Evolutionary conservation across 305 asterid genomes (phyloP), one percentile per base, ranked within the genome.

Genomic region (Lippia alba): DNA sequence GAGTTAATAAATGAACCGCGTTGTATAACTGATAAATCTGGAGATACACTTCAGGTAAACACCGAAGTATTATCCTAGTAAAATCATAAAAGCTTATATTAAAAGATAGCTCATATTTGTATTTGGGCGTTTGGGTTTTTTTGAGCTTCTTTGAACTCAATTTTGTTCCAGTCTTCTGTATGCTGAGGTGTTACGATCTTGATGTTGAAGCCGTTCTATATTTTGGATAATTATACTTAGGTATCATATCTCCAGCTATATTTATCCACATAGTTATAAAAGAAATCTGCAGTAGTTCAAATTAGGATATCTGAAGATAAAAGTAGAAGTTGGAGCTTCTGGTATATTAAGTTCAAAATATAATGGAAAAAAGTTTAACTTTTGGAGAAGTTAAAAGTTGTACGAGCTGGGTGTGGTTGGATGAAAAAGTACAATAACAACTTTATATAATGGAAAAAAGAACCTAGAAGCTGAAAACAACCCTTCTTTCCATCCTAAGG

Each of bases 1-100:
- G 99, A 94, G 82, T 80, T 94, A 62, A 94, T 94, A 74, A 94
- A 94, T 49, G 99, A 94, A 74, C 98, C 99, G 53, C 94, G 99
- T 18, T 90, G 98, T 76, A 78, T 86, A 58, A 83, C 93, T 12
- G 99, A 95, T 76, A 86, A 87, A 80, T 95, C 97, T 56, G 99
- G 99, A 67, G 94, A 92, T 80, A 90, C 98, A 9, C 92, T 95
- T 72, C 99, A 95, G 92, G 99, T 90, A 79, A 77, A 4, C 9
- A 44, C 41, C 18, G 60, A 56, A 46, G 53, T 44, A 33, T 71
- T 61, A 15, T 11, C 66, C 78, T 41, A 19, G 61, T 70, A 16
- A 11, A 55, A 11, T 48, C 44, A 4, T 12, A 3, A 16, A 4
- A 55, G 1, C 18, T 56, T 32, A 33, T 41, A 33, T 14, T 40